Conservation (phyloP, 129 eudicot species). For the Erigeron canadensis region DNA sequence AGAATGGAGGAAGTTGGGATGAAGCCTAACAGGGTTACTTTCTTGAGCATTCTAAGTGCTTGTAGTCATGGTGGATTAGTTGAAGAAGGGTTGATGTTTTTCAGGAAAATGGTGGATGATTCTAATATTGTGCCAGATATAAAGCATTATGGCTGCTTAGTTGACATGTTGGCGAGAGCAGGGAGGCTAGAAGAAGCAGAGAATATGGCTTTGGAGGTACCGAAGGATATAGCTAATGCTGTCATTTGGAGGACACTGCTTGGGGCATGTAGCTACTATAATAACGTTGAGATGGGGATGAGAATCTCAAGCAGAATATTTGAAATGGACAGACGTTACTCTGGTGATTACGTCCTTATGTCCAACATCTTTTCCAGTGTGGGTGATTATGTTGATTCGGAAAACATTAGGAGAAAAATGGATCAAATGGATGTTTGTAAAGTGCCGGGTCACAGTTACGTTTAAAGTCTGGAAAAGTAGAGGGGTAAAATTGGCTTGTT, state of each 20-base stretch:
- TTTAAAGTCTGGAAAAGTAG: slow-evolving; percentile 14
- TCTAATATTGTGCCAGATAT: slow-evolving; percentile 40
- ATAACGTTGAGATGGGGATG: slow-evolving; percentile 57
- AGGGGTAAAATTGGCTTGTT: neutral
- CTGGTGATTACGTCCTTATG: slow-evolving; percentile 78
- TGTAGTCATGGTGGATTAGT: slow-evolving; percentile 73
- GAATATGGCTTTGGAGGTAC: slow-evolving; percentile 48
- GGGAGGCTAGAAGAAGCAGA: slow-evolving; percentile 64
- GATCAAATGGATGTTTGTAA: slow-evolving; percentile 48
- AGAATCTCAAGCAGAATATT: slow-evolving; percentile 55
- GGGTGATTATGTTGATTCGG: slow-evolving; percentile 57
- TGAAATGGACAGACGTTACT: slow-evolving; percentile 58
- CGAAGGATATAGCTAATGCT: slow-evolving; percentile 39
- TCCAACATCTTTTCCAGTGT: slow-evolving; percentile 54
- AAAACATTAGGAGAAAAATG: slow-evolving; percentile 54
- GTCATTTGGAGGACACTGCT: slow-evolving; percentile 77
- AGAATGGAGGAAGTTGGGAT: slow-evolving; percentile 52
- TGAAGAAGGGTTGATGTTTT: slow-evolving; percentile 45
- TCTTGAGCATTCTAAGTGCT: slow-evolving; percentile 53
- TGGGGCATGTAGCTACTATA: slow-evolving; percentile 72
- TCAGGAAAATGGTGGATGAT: slow-evolving; percentile 44
- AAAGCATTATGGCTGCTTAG: slow-evolving; percentile 60
- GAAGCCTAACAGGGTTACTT: slow-evolving; percentile 54
- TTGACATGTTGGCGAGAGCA: slow-evolving; percentile 57
- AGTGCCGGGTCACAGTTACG: slow-evolving; percentile 45